phyloP scores from a whole-genome alignment of 2,329 filamentous ascomycete species.

The Balansia obtecta region DNA sequence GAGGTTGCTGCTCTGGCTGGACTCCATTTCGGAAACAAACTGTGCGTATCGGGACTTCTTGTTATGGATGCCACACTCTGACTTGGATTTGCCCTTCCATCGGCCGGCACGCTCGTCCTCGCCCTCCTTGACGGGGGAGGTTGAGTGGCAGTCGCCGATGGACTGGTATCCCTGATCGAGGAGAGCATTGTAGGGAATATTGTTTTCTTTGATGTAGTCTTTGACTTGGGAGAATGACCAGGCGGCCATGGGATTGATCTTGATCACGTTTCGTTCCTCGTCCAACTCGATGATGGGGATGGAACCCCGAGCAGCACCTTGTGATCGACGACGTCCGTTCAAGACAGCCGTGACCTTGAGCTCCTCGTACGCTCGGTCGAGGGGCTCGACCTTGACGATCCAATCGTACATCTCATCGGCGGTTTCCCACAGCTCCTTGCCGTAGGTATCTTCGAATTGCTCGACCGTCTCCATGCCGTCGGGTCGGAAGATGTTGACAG shows the following conservation, averaged over 20 bases:
- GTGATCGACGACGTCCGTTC: conserved; percentile 81
- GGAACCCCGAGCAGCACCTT: conserved; percentile 83
- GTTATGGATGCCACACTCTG: conserved; percentile 98
- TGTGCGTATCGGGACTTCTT: conserved; percentile 87
- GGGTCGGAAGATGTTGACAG: conserved; percentile 83
- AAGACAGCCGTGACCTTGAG: conserved; percentile 82
- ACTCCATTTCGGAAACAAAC: conserved; percentile 65
- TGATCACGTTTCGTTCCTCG: conserved; percentile 76
- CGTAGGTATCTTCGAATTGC: conserved; percentile 75
- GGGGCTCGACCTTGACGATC: conserved; percentile 93
- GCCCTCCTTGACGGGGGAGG: conserved; percentile 73
- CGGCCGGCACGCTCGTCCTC: conserved; percentile 94
- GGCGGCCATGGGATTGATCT: conserved; percentile 93
- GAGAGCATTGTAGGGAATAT: conserved; percentile 87
- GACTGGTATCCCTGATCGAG: conserved; percentile 96
- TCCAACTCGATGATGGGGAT: conserved; percentile 89
- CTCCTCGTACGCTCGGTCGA: conserved; percentile 79
- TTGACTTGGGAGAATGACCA: conserved; percentile 89
- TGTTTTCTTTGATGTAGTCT: conserved; percentile 70
- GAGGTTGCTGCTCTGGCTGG: conserved; percentile 40
- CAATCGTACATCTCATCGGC: conserved; percentile 91
- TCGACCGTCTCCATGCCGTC: conserved; percentile 57
- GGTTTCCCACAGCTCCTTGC: conserved; percentile 70
- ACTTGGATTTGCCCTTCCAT: conserved; percentile 94
- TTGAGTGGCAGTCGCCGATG: conserved; percentile 96